Evolutionary conservation across 2,329 filamentous ascomycete genomes (phyloP), one percentile per base, ranked within the genome.

Genomic region (Colletotrichum costaricense): DNA sequence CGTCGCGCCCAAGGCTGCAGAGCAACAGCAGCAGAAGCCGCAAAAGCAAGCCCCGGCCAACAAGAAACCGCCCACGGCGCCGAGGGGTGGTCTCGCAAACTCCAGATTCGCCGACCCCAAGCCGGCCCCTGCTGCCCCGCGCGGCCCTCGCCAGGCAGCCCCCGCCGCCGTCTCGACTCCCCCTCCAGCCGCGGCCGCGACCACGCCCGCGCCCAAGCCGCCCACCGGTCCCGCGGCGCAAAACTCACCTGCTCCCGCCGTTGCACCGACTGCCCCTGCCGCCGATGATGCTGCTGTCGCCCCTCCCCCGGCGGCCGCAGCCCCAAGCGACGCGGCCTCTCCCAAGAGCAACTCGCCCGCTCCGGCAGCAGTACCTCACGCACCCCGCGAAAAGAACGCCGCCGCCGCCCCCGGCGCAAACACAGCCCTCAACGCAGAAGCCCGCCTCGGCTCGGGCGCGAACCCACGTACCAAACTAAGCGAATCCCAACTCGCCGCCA

Each of bases 381-480:
- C 69, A 66, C 22, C 58, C 42, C 77, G 77, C 24, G 78, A 81
- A 42, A 79, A 80, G 64, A 65, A 67, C 1, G 69, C 75, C 49
- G 78, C 38, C 28, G 60, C 62, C 46, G 30, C 58, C 4, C 65
- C 69, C 19, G 74, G 74, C 28, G 64, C 79, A 59, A 79, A 80
- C 63, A 79, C 82, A 14, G 80, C 82, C 46, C 78, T 78, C 52
- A 83, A 82, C 26, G 80, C 81, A 6, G 81, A 84, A 57, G 78
- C 82, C 9, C 88, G 89, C 11, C 78, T 88, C 11, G 82, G 84
- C 67, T 90, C 88, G 2, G 89, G 89, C 72, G 87, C 86, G 14
- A 91, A 90, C 81, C 89, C 89, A 28, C 88, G 89, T 12, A 87
- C 87, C 28, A 91, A 91, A 80, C 85, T 91, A 33, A 91, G 89